phyloP scores from a whole-genome alignment of 768 basidiomycete genomes.

The Pulveroboletus frians region DNA sequence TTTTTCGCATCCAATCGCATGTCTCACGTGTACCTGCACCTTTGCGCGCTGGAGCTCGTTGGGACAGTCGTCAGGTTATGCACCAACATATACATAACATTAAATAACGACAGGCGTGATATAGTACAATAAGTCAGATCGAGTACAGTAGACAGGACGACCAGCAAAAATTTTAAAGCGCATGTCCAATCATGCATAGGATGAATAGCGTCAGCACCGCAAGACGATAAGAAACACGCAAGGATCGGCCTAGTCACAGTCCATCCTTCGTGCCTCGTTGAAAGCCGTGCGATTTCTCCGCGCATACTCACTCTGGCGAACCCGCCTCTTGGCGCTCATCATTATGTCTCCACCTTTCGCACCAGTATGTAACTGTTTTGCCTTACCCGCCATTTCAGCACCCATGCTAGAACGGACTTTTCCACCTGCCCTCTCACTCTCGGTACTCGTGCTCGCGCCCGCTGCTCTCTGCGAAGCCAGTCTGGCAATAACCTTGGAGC shows the following conservation, averaged over 20 bases:
- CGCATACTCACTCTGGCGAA: slow-evolving; percentile 72
- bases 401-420: slow-evolving; percentile 51
- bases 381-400: slow-evolving; percentile 26
- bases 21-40: too few relatives aligned
- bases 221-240: background rate
- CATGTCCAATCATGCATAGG: slow-evolving; percentile 5
- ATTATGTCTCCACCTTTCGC: slow-evolving; percentile 36
- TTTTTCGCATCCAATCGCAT: too few relatives aligned
- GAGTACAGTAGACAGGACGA: background rate
- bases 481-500: slow-evolving; percentile 74
- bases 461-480: slow-evolving; percentile 65
- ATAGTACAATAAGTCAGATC: slow-evolving; percentile 8
- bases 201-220: slow-evolving; percentile 8
- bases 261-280: slow-evolving; percentile 13
- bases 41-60: too few relatives aligned
- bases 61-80: too few relatives aligned
- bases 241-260: slow-evolving; percentile 4
- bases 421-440: slow-evolving; percentile 23
- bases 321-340: slow-evolving; percentile 67
- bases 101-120: background rate
- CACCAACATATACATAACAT: background rate
- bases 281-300: slow-evolving; percentile 42
- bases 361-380: slow-evolving; percentile 20
- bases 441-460: slow-evolving; percentile 12
- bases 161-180: too few relatives aligned